Evolutionary conservation across 306 rosid genomes (phyloP).

Genomic region (Inga oerstediana): DNA sequence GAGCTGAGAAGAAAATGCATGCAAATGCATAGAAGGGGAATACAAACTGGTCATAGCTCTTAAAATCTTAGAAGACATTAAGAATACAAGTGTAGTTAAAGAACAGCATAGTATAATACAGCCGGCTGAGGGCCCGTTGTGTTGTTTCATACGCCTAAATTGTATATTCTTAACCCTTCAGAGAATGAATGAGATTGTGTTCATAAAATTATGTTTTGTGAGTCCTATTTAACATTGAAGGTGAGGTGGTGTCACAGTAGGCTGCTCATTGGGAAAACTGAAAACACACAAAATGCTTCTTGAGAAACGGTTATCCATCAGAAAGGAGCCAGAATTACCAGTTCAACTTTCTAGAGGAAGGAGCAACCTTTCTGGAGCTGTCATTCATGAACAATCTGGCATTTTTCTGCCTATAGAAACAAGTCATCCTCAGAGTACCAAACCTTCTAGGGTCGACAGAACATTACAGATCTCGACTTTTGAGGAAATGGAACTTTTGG

Average conservation of each 20-base stretch:
- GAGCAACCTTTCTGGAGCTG: neutral
- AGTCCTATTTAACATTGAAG: neutral
- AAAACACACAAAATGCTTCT: neutral
- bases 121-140: neutral
- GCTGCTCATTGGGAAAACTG: neutral
- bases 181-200: neutral
- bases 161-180: neutral
- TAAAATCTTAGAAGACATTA: neutral
- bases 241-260: neutral
- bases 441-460: neutral
- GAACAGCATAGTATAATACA: neutral
- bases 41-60: neutral
- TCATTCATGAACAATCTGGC: neutral
- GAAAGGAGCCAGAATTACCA: neutral
- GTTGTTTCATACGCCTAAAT: neutral
- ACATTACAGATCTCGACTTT: neutral
- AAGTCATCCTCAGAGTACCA: neutral
- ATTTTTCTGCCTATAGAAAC: neutral
- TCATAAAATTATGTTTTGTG: neutral
- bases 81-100: neutral
- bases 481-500: neutral
- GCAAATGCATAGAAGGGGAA: constrained; percentile 12
- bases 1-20: constrained; percentile 27
- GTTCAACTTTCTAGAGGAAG: neutral
- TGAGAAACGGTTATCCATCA: neutral